Evolutionary conservation across 192 early-diverging fungal species (phyloP).

Genomic region (Umbelopsis vinacea): DNA sequence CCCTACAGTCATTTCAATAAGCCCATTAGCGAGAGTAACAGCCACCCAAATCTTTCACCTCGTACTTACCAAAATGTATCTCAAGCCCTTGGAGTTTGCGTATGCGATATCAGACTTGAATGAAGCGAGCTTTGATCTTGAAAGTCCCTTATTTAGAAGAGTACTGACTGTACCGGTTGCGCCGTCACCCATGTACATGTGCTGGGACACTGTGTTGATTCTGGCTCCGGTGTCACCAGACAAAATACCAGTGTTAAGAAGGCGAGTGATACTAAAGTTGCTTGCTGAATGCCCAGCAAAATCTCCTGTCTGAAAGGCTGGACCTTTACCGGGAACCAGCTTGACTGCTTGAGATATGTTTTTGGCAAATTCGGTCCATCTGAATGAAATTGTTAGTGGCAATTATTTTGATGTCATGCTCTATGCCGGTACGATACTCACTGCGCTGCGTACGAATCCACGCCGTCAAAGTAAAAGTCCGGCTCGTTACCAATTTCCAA

Average conservation of each 20-base stretch:
- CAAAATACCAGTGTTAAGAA: slow-evolving; percentile 1
- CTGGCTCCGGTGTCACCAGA: slow-evolving; percentile 7
- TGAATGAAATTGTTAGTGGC: not conserved
- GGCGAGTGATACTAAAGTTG: slow-evolving; percentile 5
- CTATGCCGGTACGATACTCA: not conserved
- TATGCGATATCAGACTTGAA: slow-evolving; percentile 18
- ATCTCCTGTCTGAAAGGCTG: not conserved
- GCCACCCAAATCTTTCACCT: not conserved
- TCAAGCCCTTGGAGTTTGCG: slow-evolving; percentile 4
- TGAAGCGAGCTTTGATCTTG: not conserved
- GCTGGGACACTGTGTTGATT: slow-evolving; percentile 9
- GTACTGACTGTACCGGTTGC: not conserved
- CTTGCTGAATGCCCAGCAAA: slow-evolving; percentile 5
- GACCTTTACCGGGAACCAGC: not conserved
- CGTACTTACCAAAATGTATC: slow-evolving; percentile 3
- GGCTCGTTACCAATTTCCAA: slow-evolving; percentile 12
- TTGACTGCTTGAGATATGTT: slow-evolving; percentile 21
- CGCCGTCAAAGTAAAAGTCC: slow-evolving; percentile 13
- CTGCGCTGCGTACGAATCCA: not conserved
- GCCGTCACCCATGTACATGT: not conserved
- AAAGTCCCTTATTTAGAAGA: not conserved
- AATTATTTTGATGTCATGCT: not conserved
- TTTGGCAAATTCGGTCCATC: slow-evolving; percentile 13
- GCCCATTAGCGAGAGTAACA: not conserved
- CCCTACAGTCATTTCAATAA: not conserved